phyloP scores from a whole-genome alignment of 805 yeast species.

The Yarrowia bubula region DNA sequence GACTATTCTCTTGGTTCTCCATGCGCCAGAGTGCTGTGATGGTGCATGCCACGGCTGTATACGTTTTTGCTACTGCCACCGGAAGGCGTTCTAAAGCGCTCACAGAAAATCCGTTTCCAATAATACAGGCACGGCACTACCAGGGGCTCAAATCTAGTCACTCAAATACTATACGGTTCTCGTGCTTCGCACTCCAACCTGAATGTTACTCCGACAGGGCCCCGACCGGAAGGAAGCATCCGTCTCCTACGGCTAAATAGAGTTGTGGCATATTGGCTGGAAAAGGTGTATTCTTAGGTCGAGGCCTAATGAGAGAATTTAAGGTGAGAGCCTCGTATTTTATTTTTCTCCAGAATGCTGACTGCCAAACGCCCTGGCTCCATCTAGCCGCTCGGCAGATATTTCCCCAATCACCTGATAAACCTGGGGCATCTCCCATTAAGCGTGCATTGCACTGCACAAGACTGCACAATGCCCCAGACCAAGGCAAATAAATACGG shows the following conservation, averaged over 20 bases:
- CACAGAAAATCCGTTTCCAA: too few species aligned
- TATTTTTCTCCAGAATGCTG: background rate
- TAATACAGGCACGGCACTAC: too few species aligned
- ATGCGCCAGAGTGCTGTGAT: background rate
- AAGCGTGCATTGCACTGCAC: constrained; percentile 23
- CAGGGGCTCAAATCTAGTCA: too few species aligned
- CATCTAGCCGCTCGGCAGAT: background rate
- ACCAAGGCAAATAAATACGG: background rate
- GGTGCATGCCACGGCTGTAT: background rate
- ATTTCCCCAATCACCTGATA: background rate
- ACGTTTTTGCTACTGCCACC: background rate
- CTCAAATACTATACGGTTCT: too few species aligned
- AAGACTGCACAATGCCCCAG: constrained; percentile 20
- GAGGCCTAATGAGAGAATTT: background rate
- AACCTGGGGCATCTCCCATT: background rate
- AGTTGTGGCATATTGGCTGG: background rate
- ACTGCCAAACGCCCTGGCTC: background rate
- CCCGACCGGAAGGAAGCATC: background rate
- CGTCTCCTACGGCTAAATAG: background rate
- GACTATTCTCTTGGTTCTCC: background rate
- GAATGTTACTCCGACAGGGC: background rate
- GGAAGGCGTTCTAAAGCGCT: too few species aligned
- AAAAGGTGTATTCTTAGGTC: background rate
- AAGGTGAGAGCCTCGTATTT: background rate
- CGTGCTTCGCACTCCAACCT: too few species aligned